Conservation (phyloP, 495 filamentous ascomycete species). For the Annulohypoxylon stygium region DNA sequence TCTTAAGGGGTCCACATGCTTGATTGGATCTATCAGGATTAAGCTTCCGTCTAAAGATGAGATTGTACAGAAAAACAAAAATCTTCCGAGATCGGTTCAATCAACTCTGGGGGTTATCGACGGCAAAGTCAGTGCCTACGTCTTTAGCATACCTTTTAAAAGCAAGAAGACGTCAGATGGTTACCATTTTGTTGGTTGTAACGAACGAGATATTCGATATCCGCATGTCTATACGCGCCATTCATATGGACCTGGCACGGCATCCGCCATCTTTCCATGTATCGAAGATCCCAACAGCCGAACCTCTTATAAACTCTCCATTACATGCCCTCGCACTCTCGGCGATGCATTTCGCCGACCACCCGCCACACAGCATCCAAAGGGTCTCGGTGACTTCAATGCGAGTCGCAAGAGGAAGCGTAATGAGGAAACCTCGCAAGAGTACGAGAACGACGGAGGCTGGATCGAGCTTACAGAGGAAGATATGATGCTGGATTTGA, state of each 20-base stretch:
- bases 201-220: constrained; percentile 81
- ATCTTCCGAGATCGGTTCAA: constrained; percentile 49
- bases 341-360: constrained; percentile 79
- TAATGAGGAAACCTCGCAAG: constrained; percentile 50
- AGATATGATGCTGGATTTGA: constrained; percentile 87
- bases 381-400: constrained; percentile 17
- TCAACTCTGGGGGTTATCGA: constrained; percentile 45
- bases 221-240: constrained; percentile 93
- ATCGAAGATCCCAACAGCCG: constrained; percentile 83
- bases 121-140: constrained; percentile 53
- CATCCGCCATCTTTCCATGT: constrained; percentile 90
- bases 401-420: constrained; percentile 53
- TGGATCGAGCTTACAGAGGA: constrained; percentile 70
- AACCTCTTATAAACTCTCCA: constrained; percentile 87
- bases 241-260: constrained; percentile 78
- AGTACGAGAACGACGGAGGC: constrained; percentile 28
- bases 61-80: constrained; percentile 52
- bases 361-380: constrained; percentile 45
- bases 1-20: constrained; percentile 56
- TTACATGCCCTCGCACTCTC: constrained; percentile 85
- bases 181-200: constrained; percentile 88
- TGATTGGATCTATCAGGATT: constrained; percentile 59
- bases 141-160: constrained; percentile 77
- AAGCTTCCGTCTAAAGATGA: constrained; percentile 54
- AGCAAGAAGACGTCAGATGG: constrained; percentile 83